A percentile compares a stretch with the other conserved stretches of the same genome.
Evolutionary conservation across 2,329 filamentous ascomycete genomes (phyloP).

Genomic region (Coniochaeta sp.): DNA sequence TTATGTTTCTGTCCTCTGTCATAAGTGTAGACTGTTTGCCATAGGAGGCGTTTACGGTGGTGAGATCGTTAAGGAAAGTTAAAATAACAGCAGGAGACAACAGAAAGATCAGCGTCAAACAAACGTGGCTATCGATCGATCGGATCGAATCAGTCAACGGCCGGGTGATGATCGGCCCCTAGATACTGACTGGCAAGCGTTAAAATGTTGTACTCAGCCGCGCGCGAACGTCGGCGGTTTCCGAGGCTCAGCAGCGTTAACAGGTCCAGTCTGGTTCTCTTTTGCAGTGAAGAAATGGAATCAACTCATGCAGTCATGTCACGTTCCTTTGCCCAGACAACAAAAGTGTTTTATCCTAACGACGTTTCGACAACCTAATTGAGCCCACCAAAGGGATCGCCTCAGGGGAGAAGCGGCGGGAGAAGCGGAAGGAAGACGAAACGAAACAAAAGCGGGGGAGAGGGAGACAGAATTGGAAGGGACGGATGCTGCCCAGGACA

Average conservation of each 20-base stretch:
- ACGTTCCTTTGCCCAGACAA: too few relatives aligned
- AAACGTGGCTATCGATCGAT: slow-evolving; percentile 1
- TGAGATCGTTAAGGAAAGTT: too few relatives aligned
- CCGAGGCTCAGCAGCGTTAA: neutral
- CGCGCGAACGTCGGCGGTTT: slow-evolving; percentile 1
- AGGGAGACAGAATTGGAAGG: neutral
- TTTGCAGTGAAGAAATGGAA: too few relatives aligned
- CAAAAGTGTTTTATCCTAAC: too few relatives aligned
- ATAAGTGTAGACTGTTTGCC: too few relatives aligned
- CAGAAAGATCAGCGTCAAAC: neutral
- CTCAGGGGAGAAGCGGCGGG: neutral
- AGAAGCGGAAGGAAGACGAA: neutral
- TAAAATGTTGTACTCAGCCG: neutral
- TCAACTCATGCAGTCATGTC: too few relatives aligned
- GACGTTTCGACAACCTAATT: neutral
- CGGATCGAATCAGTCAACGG: neutral
- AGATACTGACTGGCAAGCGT: neutral
- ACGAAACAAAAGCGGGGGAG: neutral
- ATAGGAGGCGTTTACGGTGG: too few relatives aligned
- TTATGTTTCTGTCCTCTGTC: too few relatives aligned
- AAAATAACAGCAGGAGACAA: too few relatives aligned
- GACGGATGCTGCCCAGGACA: neutral
- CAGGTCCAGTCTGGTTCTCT: neutral
- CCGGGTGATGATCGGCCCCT: neutral
- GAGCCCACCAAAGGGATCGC: neutral